Evolutionary conservation across 2,329 filamentous ascomycete species (phyloP).

Genomic region (Botrytis paeoniae): DNA sequence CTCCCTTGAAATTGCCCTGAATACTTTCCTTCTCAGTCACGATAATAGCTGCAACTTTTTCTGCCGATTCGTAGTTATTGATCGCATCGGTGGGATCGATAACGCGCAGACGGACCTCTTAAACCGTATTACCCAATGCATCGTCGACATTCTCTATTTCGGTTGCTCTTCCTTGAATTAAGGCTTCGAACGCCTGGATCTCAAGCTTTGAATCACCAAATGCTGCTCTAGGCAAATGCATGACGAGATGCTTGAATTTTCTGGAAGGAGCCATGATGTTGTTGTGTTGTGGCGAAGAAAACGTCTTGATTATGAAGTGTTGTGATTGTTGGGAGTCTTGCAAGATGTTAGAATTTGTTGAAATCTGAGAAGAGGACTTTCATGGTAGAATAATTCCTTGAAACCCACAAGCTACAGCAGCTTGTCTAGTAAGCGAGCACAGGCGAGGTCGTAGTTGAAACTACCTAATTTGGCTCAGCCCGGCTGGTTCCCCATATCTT

Average conservation of each 20-base stretch:
- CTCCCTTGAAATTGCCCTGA: not conserved
- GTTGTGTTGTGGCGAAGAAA: not conserved
- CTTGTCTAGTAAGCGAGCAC: not conserved
- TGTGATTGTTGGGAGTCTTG: not conserved
- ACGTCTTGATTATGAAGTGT: not conserved
- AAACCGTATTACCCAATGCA: not conserved
- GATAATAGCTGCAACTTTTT: too few relatives aligned
- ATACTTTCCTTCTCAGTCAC: fast-evolving
- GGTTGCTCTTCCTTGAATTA: not conserved
- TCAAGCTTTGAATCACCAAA: not conserved
- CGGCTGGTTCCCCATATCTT: not conserved
- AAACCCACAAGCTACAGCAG: not conserved
- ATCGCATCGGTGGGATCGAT: not conserved
- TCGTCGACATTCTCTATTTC: not conserved
- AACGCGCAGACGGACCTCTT: not conserved
- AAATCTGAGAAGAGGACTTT: not conserved
- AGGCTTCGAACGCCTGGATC: not conserved
- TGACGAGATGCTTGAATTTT: not conserved
- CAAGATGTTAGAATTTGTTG: not conserved
- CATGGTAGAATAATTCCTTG: not conserved
- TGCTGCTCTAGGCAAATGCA: not conserved
- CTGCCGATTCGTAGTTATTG: not conserved
- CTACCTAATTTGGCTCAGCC: not conserved
- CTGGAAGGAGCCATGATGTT: not conserved
- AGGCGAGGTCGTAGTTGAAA: not conserved